These are phyloP conservation scores for Pseudogymnoascus destructans DNA, from an alignment of 2,329 filamentous ascomycete species.

Conservation along the genomic window DNA sequence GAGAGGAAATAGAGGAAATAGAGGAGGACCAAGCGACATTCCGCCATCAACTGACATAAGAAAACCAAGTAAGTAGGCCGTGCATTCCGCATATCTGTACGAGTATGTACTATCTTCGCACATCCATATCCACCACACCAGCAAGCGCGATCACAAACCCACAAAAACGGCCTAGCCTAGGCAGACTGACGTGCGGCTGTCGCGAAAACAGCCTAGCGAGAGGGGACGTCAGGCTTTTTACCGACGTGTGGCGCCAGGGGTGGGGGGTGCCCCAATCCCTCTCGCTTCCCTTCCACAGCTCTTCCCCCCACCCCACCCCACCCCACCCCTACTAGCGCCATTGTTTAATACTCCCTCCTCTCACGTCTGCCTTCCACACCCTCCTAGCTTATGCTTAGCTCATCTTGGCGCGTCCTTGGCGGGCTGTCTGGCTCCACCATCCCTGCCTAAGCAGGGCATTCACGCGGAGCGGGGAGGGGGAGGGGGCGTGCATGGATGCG, in stretches of 20 bases:
- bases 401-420: background rate
- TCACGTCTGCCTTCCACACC: background rate
- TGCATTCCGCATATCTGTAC: no score
- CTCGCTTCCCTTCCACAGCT: background rate
- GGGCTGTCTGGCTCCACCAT: background rate
- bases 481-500: no score
- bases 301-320: background rate
- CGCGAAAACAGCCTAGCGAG: background rate
- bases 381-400: background rate
- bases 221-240: background rate
- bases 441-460: background rate
- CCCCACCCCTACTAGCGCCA: background rate
- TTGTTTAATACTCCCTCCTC: background rate
- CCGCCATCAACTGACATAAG: background rate
- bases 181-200: background rate
- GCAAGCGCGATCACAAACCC: background rate
- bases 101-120: no score
- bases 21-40: no score
- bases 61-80: background rate
- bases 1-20: background rate
- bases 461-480: conserved; percentile 23
- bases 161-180: background rate
- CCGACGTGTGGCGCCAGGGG: background rate
- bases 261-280: no score
- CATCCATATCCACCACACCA: background rate